phyloP scores from a whole-genome alignment of 1,284 basidiomycete genomes.

The Pseudozyma hubeiensis region DNA sequence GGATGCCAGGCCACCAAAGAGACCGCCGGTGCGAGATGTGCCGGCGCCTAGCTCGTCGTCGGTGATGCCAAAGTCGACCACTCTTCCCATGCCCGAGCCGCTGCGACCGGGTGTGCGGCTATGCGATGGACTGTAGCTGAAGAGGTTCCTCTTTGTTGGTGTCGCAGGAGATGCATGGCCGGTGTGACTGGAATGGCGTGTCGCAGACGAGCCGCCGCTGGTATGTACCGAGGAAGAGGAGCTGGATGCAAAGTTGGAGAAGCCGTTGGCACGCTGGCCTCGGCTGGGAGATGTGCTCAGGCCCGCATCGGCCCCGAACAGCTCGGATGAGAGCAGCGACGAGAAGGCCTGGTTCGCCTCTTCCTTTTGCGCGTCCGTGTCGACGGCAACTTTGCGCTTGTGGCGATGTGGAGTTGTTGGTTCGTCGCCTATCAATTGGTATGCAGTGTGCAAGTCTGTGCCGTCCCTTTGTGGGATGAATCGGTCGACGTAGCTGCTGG shows the following conservation, averaged over 20 bases:
- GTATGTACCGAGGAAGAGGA: constrained; percentile 46
- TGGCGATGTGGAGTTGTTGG: constrained; percentile 59
- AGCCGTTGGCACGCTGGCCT: constrained; percentile 26
- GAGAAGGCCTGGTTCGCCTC: constrained; percentile 72
- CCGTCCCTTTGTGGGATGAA: constrained; percentile 73
- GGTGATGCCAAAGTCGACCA: constrained; percentile 45
- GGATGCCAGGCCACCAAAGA: constrained; percentile 51
- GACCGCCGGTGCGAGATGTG: constrained; percentile 35
- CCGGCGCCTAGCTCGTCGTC: constrained; percentile 34
- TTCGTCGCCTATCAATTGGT: constrained; percentile 71
- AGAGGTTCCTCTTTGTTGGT: constrained; percentile 70
- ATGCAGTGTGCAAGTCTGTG: constrained; percentile 71
- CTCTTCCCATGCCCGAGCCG: constrained; percentile 38
- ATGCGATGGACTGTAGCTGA: constrained; percentile 69
- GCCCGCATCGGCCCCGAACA: constrained; percentile 69
- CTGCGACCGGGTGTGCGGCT: constrained; percentile 44
- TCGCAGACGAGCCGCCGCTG: constrained; percentile 45
- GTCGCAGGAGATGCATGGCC: constrained; percentile 49
- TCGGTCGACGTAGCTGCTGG: constrained; percentile 36
- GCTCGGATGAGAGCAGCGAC: constrained; percentile 72
- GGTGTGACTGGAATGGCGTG: constrained; percentile 42
- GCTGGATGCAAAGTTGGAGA: constrained; percentile 42
- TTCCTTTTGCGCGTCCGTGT: constrained; percentile 63
- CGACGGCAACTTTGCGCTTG: constrained; percentile 59
- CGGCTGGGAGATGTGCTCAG: constrained; percentile 33